phyloP scores from a whole-genome alignment of 345 rosid species.

The Salix purpurea region DNA sequence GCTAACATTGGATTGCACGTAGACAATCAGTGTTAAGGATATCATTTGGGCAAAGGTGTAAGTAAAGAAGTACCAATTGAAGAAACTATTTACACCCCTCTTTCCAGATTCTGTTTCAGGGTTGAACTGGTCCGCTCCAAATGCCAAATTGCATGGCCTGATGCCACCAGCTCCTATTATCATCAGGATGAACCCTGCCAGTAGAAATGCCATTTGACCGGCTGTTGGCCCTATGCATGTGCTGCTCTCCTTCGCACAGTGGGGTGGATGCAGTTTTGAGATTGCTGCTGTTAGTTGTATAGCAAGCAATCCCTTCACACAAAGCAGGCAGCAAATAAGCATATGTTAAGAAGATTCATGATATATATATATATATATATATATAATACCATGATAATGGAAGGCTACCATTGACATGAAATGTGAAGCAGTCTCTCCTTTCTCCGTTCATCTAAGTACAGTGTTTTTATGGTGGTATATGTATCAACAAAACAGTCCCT shows the following conservation, averaged over 20 bases:
- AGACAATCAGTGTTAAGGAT: slow-evolving; percentile 44
- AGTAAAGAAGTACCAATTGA: slow-evolving; percentile 55
- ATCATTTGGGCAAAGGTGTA: slow-evolving; percentile 42
- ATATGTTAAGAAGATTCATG: too few relatives aligned
- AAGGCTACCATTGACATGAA: too few relatives aligned
- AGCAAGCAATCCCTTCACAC: neutral
- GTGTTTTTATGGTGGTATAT: too few relatives aligned
- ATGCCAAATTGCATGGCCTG: slow-evolving; percentile 51
- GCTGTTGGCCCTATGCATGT: neutral
- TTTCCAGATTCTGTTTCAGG: slow-evolving; percentile 42
- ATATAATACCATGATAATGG: too few relatives aligned
- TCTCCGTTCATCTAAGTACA: too few relatives aligned
- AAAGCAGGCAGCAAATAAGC: neutral
- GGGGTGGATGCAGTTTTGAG: neutral
- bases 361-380: too few relatives aligned
- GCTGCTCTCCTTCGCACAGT: neutral
- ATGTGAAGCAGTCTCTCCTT: too few relatives aligned
- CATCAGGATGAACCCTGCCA: neutral
- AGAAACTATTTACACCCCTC: slow-evolving; percentile 45
- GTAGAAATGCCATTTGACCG: neutral
- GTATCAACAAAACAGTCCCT: too few relatives aligned
- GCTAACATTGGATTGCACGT: slow-evolving; percentile 50
- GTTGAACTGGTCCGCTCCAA: slow-evolving; percentile 59
- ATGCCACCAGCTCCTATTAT: slow-evolving; percentile 44
- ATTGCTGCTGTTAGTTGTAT: neutral